Conservation (phyloP, 306 rosid species). For the Vachellia collinsii region DNA sequence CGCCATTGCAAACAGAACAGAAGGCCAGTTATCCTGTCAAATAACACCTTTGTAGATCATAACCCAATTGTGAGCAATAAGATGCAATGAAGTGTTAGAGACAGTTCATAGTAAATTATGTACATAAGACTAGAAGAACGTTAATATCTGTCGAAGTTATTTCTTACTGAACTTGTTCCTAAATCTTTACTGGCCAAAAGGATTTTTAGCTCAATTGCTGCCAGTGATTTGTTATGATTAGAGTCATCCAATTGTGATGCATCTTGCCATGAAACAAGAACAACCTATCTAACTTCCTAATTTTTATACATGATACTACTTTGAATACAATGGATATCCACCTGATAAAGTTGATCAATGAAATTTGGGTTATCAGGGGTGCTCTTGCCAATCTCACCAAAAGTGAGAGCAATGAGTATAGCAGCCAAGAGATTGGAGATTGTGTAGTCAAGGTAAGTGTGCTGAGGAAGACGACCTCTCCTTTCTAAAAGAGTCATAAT, state of each 20-base stretch:
- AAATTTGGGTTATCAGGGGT: slow-evolving; percentile 62
- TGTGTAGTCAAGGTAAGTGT: slow-evolving; percentile 89
- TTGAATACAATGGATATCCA: slow-evolving; percentile 26
- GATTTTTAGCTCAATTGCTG: not conserved
- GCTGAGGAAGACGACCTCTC: slow-evolving; percentile 94
- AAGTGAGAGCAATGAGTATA: slow-evolving; percentile 70
- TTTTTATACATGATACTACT: not conserved
- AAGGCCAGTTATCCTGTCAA: slow-evolving; percentile 84
- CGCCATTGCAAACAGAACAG: slow-evolving; percentile 83
- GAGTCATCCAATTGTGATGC: not conserved
- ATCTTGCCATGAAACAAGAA: not conserved
- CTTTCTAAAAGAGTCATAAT: slow-evolving; percentile 74
- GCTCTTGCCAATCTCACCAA: slow-evolving; percentile 80
- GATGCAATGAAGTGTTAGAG: slow-evolving; percentile 31
- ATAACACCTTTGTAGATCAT: slow-evolving; percentile 23
- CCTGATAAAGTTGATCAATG: slow-evolving; percentile 78
- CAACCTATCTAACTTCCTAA: not conserved
- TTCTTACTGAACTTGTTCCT: slow-evolving; percentile 9
- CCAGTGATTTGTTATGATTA: not conserved
- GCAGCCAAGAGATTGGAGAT: slow-evolving; percentile 90
- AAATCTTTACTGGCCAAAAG: not conserved
- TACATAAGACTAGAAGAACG: not conserved
- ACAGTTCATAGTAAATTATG: not conserved
- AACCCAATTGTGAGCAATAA: slow-evolving; percentile 13
- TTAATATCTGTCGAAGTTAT: not conserved